A percentile compares a stretch with the other conserved stretches of the same genome.
Conservation (phyloP, 1,139 yeast genomes). For the Debaryomyces sp. region DNA sequence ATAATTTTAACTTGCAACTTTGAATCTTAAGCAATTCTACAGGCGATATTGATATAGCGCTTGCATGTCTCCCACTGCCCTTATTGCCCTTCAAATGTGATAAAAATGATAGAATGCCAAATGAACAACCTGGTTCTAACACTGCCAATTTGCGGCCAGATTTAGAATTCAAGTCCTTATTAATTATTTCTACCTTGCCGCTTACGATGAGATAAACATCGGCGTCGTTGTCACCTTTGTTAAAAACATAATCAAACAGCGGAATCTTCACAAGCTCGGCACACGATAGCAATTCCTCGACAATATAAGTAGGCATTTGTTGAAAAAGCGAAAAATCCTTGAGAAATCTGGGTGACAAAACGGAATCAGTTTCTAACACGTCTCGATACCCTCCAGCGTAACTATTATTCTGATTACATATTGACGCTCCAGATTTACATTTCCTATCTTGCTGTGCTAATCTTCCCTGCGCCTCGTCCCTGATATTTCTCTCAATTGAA, state of each 20-base stretch:
- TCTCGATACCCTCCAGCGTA: slow-evolving; percentile 6
- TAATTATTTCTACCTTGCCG: slow-evolving; percentile 71
- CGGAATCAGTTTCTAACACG: slow-evolving; percentile 17
- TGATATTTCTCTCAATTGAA: slow-evolving; percentile 61
- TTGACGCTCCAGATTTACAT: slow-evolving; percentile 26
- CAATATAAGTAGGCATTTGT: slow-evolving; percentile 55
- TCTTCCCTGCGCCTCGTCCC: slow-evolving; percentile 80
- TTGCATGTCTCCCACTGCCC: slow-evolving; percentile 52
- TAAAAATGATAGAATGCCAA: slow-evolving; percentile 77
- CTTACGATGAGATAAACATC: slow-evolving; percentile 67
- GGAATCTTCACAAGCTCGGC: slow-evolving; percentile 57
- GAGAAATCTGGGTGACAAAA: slow-evolving; percentile 53
- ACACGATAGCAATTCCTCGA: slow-evolving; percentile 64
- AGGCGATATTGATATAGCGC: slow-evolving; percentile 60
- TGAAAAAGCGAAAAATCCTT: slow-evolving; percentile 61
- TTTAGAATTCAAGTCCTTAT: slow-evolving; percentile 27
- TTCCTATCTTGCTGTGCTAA: slow-evolving; percentile 69
- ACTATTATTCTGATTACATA: neutral
- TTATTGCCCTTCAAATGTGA: slow-evolving; percentile 43
- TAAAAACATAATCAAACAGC: slow-evolving; percentile 62
- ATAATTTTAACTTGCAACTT: slow-evolving; percentile 50
- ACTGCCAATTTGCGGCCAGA: slow-evolving; percentile 53
- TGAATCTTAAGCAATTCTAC: slow-evolving; percentile 64
- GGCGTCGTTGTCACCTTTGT: slow-evolving; percentile 59
- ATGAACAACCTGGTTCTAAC: slow-evolving; percentile 62